Evolutionary conservation across 345 rosid species (phyloP).

Genomic region (Gynandropsis gynandra): DNA sequence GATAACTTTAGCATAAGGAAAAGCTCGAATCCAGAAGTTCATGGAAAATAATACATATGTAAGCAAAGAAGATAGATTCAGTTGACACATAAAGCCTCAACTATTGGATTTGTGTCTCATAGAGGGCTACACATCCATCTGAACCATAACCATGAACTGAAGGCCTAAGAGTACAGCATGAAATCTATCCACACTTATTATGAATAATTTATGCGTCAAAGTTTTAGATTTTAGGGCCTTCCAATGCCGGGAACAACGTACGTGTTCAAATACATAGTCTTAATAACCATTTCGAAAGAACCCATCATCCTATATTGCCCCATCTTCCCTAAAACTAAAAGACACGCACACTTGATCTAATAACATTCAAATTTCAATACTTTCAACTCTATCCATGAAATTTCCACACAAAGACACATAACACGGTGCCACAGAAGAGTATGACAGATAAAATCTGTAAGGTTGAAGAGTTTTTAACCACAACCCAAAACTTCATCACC

Average conservation of each 20-base stretch:
- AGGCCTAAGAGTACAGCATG: too few relatives aligned
- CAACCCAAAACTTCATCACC: background rate
- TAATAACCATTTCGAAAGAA: background rate
- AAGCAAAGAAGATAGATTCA: background rate
- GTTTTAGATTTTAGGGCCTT: background rate
- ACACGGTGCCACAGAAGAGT: slow-evolving; percentile 2
- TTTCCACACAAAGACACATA: background rate
- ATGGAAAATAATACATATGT: background rate
- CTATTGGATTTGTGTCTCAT: too few relatives aligned
- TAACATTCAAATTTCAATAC: background rate
- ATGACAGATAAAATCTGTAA: background rate
- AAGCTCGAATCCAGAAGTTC: background rate
- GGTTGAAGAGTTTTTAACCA: slow-evolving; percentile 9
- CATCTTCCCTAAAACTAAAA: background rate
- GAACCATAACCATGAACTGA: too few relatives aligned
- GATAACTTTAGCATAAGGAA: background rate
- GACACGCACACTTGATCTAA: slow-evolving; percentile 1
- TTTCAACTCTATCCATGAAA: background rate
- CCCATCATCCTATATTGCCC: too few relatives aligned
- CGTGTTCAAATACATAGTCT: background rate
- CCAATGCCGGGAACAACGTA: background rate
- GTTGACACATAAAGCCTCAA: too few relatives aligned
- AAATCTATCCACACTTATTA: too few relatives aligned
- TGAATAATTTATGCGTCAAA: too few relatives aligned
- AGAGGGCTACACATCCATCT: too few relatives aligned